A percentile compares a stretch with the other conserved stretches of the same genome.
Evolutionary conservation across 352 stramenopile species (phyloP).

Genomic region (Plasmopara muralis): DNA sequence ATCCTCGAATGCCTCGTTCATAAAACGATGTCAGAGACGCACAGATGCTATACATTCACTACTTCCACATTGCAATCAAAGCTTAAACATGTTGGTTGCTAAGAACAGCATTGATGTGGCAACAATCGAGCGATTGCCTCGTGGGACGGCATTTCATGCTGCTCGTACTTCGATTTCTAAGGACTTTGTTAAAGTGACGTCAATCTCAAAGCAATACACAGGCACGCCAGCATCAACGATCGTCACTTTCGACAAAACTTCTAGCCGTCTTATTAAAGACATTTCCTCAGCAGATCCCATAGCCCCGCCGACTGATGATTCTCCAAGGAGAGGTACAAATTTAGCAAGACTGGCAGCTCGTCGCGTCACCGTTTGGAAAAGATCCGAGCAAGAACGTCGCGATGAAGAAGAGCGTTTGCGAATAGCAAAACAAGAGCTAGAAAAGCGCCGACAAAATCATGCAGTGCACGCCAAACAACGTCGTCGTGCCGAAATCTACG

Average conservation of each 20-base stretch:
- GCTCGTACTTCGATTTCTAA: conserved; percentile 29
- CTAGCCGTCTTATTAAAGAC: background rate
- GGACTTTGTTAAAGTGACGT: background rate
- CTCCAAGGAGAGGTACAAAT: conserved; percentile 15
- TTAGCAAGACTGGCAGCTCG: conserved; percentile 38
- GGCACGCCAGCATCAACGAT: background rate
- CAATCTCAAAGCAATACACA: conserved; percentile 5
- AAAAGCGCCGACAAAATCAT: conserved; percentile 45
- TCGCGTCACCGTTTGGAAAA: conserved; percentile 53
- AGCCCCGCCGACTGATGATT: background rate
- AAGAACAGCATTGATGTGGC: conserved; percentile 4
- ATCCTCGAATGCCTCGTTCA: background rate
- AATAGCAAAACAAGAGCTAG: conserved; percentile 36
- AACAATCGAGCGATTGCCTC: conserved; percentile 30
- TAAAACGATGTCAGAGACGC: too few relatives aligned
- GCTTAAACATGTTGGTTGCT: conserved; percentile 13
- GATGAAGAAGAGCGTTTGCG: conserved; percentile 37
- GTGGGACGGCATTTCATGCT: conserved; percentile 41
- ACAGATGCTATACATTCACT: background rate
- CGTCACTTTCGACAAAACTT: background rate
- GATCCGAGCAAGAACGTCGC: conserved; percentile 45
- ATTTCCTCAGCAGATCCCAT: background rate
- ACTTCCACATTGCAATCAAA: conserved; percentile 11
- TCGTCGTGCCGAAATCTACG: conserved; percentile 65
- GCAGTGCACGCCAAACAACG: conserved; percentile 37